Base-by-base conservation (phyloP, 768 basidiomycete genomes). In the Pisolithus sp. region DNA sequence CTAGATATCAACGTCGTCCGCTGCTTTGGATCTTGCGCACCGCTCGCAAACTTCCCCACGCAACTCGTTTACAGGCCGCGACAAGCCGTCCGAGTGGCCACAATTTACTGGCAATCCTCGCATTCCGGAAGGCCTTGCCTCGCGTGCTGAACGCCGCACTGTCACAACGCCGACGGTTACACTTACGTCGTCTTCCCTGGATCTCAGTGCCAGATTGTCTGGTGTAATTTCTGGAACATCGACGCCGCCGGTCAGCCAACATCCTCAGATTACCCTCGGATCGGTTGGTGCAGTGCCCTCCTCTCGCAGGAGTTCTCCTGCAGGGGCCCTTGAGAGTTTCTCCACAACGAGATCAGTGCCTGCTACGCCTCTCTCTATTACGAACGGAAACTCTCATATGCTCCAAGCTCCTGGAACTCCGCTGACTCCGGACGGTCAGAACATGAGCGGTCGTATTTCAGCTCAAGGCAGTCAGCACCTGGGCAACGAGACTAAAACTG, bases 71-170 rank as follows among this genome's bases (percentile, higher is more conserved):
- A 64, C 74, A 28, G 68, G 71, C 54, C 82, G 84, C 41, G 85
- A 85, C 63, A 86, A 84, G 65, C 76, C 89, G 8, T 92, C 92
- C 1, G 93, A 96, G 66, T 97, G 94, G 94, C 90, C 93, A 30
- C 91, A 93, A 66, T 96, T 93, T 69, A 74, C 81, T 43, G 79
- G 79, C 24, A 76, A 76, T 44, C 64, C 76, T 41, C 82, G 86
- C 59, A 78, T 74, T 26, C 80, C 82, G 31, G 89, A 90, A 36
- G 73, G 75, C 12, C 58, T 80, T 30, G 62, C 70, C 40, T 72
- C 76, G 39, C 78, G 85, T 50, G 60, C 71, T 28, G 86, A 88
- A 50, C 78, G 88, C 55, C 83, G 88, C 34, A 81, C 73, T 26
- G 85, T 86, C 38, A 89, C 87, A 4, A 89, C 85, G 62, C 86